Percentiles rank a stretch among this genome's conserved stretches.
Conservation (phyloP, 139 green algal species). For the Chlamydomonas asymmetrica region DNA sequence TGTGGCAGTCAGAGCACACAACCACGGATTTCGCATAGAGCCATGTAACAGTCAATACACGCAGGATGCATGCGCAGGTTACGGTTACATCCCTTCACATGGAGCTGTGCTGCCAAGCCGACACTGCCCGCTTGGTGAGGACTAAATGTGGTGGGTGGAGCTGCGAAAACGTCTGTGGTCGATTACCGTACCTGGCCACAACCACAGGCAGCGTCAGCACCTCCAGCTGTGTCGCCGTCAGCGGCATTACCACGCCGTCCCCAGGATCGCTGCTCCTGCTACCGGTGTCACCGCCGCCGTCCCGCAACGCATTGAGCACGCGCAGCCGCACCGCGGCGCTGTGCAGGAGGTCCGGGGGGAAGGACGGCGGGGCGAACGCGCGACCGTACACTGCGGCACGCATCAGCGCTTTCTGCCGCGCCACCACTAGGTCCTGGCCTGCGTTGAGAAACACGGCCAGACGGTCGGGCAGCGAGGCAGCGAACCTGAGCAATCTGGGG, state of each 20-base stretch:
- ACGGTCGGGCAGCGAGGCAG: neutral
- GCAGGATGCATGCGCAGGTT: no score
- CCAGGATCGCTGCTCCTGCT: no score
- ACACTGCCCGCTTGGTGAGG: no score
- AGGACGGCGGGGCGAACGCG: constrained; percentile 56
- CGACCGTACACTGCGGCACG: constrained; percentile 71
- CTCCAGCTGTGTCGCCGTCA: constrained; percentile 79
- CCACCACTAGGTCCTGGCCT: constrained; percentile 34
- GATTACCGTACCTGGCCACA: constrained; percentile 52
- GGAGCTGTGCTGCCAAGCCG: no score
- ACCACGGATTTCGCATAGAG: no score
- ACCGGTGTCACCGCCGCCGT: no score
- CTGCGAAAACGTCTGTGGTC: no score
- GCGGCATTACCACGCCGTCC: constrained; percentile 71
- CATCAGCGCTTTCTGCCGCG: constrained; percentile 51
- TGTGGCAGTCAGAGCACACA: no score
- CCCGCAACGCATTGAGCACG: constrained; percentile 77
- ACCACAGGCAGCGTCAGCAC: constrained; percentile 63
- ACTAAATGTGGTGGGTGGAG: no score
- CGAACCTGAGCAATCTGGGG: no score
- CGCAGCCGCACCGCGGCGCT: constrained; percentile 58
- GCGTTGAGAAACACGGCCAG: neutral
- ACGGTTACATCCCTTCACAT: no score
- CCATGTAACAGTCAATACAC: no score
- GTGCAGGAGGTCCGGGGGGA: constrained; percentile 40